Conservation (phyloP, 495 filamentous ascomycete species). For the Podospora comata region DNA sequence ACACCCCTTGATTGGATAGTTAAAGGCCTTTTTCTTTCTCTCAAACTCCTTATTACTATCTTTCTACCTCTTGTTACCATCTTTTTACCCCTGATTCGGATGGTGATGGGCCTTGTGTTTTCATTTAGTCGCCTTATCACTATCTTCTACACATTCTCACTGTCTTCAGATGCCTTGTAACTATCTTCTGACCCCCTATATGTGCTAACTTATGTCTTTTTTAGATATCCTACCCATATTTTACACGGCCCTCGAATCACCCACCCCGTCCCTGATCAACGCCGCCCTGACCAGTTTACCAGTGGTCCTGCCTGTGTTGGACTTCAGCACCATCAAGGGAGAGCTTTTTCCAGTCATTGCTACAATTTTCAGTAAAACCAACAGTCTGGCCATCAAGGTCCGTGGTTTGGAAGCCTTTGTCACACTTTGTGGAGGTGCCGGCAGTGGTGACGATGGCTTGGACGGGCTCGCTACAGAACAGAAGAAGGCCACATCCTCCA, state of each 20-base stretch:
- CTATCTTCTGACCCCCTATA: neutral
- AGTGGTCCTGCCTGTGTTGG: slow-evolving; percentile 71
- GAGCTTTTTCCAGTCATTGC: slow-evolving; percentile 92
- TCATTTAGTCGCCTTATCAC: neutral
- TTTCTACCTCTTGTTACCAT: neutral
- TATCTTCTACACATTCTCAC: neutral
- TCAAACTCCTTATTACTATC: neutral
- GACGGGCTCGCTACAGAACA: slow-evolving; percentile 58
- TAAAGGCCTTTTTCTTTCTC: too few species aligned
- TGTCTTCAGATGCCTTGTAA: neutral
- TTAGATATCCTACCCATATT: slow-evolving; percentile 83
- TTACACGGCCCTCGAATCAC: slow-evolving; percentile 74
- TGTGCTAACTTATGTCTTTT: slow-evolving; percentile 18
- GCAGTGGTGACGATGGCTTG: slow-evolving; percentile 62
- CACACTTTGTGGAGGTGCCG: slow-evolving; percentile 77
- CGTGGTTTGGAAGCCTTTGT: slow-evolving; percentile 84
- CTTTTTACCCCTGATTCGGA: neutral
- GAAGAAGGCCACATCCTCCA: slow-evolving; percentile 58
- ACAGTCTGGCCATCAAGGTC: slow-evolving; percentile 89
- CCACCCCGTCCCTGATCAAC: slow-evolving; percentile 85
- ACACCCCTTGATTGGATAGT: too few species aligned
- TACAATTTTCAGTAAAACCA: slow-evolving; percentile 84
- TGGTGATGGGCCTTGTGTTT: too few species aligned
- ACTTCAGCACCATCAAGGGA: slow-evolving; percentile 94
- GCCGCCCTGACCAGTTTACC: slow-evolving; percentile 72